Evolutionary conservation across 2,329 filamentous ascomycete genomes (phyloP).

Genomic region (Aspergillus novoparasiticus): DNA sequence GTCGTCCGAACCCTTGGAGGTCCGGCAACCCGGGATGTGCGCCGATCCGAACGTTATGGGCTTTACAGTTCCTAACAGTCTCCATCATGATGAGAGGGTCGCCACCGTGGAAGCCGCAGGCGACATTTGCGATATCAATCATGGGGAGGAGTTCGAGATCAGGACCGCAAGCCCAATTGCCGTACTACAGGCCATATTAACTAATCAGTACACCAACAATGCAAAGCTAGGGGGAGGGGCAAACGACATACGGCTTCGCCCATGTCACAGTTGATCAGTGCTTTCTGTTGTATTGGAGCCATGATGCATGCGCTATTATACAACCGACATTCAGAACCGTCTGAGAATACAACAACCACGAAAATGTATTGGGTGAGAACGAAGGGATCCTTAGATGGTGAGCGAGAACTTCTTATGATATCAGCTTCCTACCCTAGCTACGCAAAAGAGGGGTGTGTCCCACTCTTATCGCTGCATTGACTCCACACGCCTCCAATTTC

Average conservation of each 20-base stretch:
- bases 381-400: neutral
- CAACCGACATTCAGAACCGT: neutral
- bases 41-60: conserved; percentile 59
- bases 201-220: neutral
- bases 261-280: conserved; percentile 53
- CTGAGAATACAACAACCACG: neutral
- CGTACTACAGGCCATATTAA: conserved; percentile 33
- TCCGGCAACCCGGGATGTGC: conserved; percentile 69
- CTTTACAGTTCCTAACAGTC: conserved; percentile 61
- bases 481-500: conserved; percentile 8
- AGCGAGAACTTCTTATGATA: neutral
- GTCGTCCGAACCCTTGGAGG: conserved; percentile 65
- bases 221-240: neutral
- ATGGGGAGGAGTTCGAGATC: conserved; percentile 63
- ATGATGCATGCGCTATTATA: conserved; percentile 32
- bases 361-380: neutral
- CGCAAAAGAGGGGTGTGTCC: neutral
- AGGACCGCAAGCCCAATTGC: conserved; percentile 54
- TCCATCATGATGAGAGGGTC: conserved; percentile 67
- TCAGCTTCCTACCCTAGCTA: neutral
- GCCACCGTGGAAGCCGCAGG: conserved; percentile 62
- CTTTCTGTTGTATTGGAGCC: conserved; percentile 54
- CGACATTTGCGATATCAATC: conserved; percentile 65
- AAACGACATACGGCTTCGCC: conserved; percentile 43
- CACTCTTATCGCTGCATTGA: conserved; percentile 5